Conservation (phyloP, 2,329 filamentous ascomycete species). For the Colletotrichum cereale region DNA sequence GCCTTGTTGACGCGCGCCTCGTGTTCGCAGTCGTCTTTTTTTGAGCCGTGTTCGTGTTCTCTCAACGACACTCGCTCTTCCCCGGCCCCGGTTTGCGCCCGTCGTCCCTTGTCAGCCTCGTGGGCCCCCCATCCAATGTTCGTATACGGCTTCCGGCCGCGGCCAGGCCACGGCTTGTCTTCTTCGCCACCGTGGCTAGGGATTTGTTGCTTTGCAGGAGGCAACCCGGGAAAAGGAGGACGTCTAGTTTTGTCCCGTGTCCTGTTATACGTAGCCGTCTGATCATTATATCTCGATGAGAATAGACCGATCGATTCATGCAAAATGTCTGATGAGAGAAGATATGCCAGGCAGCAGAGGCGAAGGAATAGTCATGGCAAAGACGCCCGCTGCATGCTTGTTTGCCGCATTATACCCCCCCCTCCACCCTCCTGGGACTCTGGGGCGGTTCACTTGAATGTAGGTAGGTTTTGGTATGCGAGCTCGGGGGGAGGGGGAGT, state of each 20-base stretch:
- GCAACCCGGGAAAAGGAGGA: background rate
- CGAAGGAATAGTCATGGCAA: background rate
- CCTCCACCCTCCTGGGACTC: background rate
- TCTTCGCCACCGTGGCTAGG: background rate
- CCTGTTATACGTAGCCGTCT: background rate
- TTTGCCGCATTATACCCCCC: background rate
- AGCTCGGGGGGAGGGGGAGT: background rate
- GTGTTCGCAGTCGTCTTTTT: background rate
- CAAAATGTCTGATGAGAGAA: background rate
- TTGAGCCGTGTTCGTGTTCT: background rate
- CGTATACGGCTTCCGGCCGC: background rate
- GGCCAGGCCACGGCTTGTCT: no score
- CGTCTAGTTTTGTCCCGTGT: background rate
- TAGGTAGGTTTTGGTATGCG: background rate
- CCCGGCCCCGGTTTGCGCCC: background rate
- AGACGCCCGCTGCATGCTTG: background rate
- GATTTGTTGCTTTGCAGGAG: background rate
- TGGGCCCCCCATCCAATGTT: background rate
- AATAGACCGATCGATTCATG: background rate
- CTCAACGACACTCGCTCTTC: background rate
- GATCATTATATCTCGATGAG: background rate
- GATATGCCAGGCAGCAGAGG: background rate
- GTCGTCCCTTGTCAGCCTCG: background rate
- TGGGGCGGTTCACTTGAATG: background rate
- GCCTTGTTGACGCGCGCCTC: background rate